Conservation (phyloP, 805 yeast species). For the Torulaspora indica region DNA sequence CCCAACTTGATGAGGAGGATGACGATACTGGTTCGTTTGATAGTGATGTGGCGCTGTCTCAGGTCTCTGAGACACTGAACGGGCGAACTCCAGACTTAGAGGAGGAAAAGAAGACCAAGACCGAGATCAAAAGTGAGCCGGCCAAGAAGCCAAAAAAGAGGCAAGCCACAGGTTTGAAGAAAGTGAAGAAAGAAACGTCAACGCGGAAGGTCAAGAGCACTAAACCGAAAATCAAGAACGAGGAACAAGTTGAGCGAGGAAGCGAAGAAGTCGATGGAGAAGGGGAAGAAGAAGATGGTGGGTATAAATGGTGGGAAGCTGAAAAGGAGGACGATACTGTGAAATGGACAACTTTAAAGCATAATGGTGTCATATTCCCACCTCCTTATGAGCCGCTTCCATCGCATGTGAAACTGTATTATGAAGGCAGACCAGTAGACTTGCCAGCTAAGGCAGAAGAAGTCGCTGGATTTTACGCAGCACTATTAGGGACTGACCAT, state of each 20-base stretch:
- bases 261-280: conserved; percentile 24
- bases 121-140: conserved; percentile 7
- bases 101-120: conserved; percentile 4
- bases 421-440: conserved; percentile 69
- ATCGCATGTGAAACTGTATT: conserved; percentile 62
- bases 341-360: conserved; percentile 84
- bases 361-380: conserved; percentile 89
- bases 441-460: conserved; percentile 86
- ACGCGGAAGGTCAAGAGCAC: conserved; percentile 8
- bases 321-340: conserved; percentile 62
- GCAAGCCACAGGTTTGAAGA: conserved; percentile 7
- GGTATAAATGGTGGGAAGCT: conserved; percentile 74
- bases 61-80: conserved; percentile 15
- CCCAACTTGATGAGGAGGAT: conserved; percentile 18
- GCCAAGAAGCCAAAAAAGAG: conserved; percentile 3
- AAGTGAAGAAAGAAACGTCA: conserved; percentile 14
- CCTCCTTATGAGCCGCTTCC: conserved; percentile 90
- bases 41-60: conserved; percentile 26
- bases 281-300: conserved; percentile 49
- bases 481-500: conserved; percentile 83
- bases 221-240: conserved; percentile 12
- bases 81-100: conserved; percentile 12
- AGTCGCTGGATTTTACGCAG: conserved; percentile 93
- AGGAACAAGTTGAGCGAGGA: too few species aligned
- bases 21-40: conserved; percentile 16